Conservation (phyloP, 192 early-diverging fungal species). For the Geosiphon pyriformis region DNA sequence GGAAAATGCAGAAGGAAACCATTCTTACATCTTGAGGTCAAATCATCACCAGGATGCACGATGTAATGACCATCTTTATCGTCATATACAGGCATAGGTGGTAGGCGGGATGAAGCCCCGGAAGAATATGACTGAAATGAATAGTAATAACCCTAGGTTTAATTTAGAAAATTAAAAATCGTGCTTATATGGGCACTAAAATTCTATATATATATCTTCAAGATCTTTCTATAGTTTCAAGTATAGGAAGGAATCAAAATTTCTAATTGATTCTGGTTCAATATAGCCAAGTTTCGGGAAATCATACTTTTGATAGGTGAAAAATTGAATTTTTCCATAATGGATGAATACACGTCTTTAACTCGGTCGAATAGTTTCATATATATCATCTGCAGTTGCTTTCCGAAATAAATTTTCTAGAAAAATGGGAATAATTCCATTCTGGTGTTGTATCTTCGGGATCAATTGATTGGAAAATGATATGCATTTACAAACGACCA, state of each 20-base stretch:
- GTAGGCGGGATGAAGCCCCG: constrained; percentile 10
- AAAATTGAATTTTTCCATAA: no score
- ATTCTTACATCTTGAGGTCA: constrained; percentile 71
- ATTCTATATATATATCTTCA: neutral
- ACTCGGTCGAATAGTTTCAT: no score
- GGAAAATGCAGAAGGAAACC: constrained; percentile 9
- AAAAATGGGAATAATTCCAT: no score
- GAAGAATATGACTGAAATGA: constrained; percentile 12
- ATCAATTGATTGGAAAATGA: no score
- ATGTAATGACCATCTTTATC: constrained; percentile 94
- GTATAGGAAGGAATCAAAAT: neutral
- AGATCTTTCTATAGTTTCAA: no score
- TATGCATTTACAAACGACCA: no score
- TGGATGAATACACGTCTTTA: no score
- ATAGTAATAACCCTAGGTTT: neutral
- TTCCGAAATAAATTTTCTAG: no score
- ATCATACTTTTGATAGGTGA: neutral
- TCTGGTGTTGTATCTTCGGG: no score
- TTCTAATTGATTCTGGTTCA: neutral
- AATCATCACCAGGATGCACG: constrained; percentile 64
- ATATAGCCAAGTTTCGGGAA: neutral
- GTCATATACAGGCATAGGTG: constrained; percentile 53
- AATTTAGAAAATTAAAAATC: neutral
- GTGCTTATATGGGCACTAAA: neutral
- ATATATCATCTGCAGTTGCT: no score